Percentiles rank a stretch among this genome's conserved stretches.
Conservation (phyloP, 179 eudicot species). For the Corrigiola litoralis region DNA sequence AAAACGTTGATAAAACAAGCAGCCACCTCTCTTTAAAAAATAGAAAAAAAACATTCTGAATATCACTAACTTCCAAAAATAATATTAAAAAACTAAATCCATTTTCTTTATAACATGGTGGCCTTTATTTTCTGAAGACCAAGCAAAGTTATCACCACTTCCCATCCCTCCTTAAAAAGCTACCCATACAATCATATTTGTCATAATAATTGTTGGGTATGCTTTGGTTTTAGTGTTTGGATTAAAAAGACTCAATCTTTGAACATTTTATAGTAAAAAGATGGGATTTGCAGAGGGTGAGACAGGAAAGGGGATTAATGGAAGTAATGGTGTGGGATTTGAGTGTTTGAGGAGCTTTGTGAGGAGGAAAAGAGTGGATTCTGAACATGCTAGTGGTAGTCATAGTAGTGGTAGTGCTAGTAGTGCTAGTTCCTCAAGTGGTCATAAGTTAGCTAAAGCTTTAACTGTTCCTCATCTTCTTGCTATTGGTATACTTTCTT, state of each 20-base stretch:
- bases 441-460: conserved; percentile 75
- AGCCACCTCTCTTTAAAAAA: too few species aligned
- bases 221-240: not conserved
- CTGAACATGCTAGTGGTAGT: conserved; percentile 41
- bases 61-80: too few species aligned
- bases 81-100: too few species aligned
- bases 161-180: not conserved
- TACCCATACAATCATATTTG: not conserved
- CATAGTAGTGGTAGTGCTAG: too few species aligned
- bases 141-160: too few species aligned
- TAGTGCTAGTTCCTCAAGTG: conserved; percentile 22
- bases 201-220: not conserved
- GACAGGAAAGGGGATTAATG: not conserved
- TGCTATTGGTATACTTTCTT: conserved; percentile 59
- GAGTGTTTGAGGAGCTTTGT: conserved; percentile 50
- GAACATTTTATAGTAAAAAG: not conserved
- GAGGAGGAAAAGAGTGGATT: conserved; percentile 90
- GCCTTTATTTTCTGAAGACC: too few species aligned
- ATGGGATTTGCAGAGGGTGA: conserved; percentile 23
- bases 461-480: conserved; percentile 74
- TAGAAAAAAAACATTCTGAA: too few species aligned
- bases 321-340: not conserved
- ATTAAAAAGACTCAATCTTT: not conserved
- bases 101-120: too few species aligned
- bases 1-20: too few species aligned